These are phyloP conservation scores for Vigna unguiculata DNA, from an alignment of 306 rosid genomes.

Conservation along the genomic window DNA sequence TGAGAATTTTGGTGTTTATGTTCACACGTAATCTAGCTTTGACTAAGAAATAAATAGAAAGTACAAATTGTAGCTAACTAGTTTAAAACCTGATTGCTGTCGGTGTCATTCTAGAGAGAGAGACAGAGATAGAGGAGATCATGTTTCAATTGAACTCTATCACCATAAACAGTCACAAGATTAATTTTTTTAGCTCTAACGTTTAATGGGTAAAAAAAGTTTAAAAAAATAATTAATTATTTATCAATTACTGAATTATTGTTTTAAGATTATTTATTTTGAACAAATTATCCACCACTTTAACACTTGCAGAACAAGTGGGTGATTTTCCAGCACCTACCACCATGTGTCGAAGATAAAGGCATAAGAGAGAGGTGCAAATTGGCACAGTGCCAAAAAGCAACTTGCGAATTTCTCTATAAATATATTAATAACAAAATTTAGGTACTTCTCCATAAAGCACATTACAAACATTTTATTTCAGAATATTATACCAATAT, in stretches of 20 bases:
- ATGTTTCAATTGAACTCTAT: slow-evolving; percentile 52
- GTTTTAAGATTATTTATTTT: too few relatives aligned
- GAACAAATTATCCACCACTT: neutral
- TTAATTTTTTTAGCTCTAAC: neutral
- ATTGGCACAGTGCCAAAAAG: slow-evolving; percentile 11
- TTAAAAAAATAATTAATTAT: neutral
- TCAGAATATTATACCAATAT: neutral
- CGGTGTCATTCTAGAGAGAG: slow-evolving; percentile 34
- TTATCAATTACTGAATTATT: too few relatives aligned
- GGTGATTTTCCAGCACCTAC: neutral
- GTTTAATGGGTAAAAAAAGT: neutral
- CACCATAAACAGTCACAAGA: neutral
- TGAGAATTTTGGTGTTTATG: slow-evolving; percentile 25
- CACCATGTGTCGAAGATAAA: neutral
- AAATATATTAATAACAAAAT: too few relatives aligned
- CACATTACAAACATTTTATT: neutral
- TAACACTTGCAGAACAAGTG: slow-evolving; percentile 26
- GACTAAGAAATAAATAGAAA: slow-evolving; percentile 24
- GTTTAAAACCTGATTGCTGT: slow-evolving; percentile 31
- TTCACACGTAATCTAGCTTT: slow-evolving; percentile 44
- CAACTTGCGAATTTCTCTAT: slow-evolving; percentile 21
- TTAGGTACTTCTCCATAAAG: too few relatives aligned
- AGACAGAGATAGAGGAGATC: slow-evolving; percentile 17
- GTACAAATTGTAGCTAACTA: slow-evolving; percentile 6
- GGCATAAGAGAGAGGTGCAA: neutral